Base-by-base conservation (phyloP, 768 basidiomycete species). In the Boletus tylopilopsis region DNA sequence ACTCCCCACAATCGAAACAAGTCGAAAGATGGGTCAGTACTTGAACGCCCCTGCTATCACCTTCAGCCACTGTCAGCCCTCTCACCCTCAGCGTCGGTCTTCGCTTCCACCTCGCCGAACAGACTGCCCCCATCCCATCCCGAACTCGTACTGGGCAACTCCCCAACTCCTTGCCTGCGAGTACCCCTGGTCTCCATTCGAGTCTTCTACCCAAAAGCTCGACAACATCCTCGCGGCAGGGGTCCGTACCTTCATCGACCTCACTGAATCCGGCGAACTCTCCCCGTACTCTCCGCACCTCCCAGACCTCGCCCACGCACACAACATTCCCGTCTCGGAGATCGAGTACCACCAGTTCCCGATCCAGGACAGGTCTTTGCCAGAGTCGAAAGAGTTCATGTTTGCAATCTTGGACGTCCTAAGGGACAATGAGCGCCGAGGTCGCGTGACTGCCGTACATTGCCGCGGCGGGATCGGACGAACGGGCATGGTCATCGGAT, bases 131-230 rank as follows among this genome's bases (percentile, higher is more conserved):
- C 80, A 84, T 1, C 87, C 87, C 24, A 82, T 90, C 61, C 85
- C 85, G n/a, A 90, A 90, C 68, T 87, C 84, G 0, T 90, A 90
- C 71, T 90, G 88, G 88, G 87, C 86, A 0, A 88, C 86, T 0
- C 75, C 82, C 0, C 68, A 74, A 11, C 76, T 90, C 30, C 74
- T 89, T 46, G 88, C 87, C 0, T 89, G 86, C 77, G 88, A 90
- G 61, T 90, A 89, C 66, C 87, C 87, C 1, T 90, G 84, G 81
- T 71, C 79, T 16, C 85, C 84, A 5, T 76, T 74, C 51, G 72
- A 77, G 64, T 44, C 54, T 0, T 69, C 72, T 52, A 75, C 73
- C 47, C 84, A 85, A 53, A 89, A 90, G 60, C 77, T 90, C 54
- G 86, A 88, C 69, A 79, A 80, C 0, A 75, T 90, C 43, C 79